Evolutionary conservation across 768 basidiomycete species (phyloP), one percentile per base, ranked within the genome.

Genomic region (Dioszegia hungarica): DNA sequence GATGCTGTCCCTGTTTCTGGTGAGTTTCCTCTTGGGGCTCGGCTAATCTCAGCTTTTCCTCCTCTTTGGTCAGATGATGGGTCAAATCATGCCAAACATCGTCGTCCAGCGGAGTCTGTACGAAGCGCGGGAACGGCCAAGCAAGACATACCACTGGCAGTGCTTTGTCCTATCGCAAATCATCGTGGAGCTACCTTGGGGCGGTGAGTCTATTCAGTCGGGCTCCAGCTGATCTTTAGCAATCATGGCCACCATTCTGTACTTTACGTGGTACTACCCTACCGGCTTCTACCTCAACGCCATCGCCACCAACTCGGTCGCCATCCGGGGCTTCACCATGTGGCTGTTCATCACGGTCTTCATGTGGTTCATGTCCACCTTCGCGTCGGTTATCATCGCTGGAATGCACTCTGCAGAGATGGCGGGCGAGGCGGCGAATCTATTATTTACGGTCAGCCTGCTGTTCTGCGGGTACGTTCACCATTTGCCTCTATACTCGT

Each of bases 221-320:
- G 20, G 51, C 29, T n/a, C n/a, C n/a, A n/a, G 6, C 39, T 33
- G 17, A 48, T 17, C 15, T 20, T 10, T 50, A 60, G 56, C 68
- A 15, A 60, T 72, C 12, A 64, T 72, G 44, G 74, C 65, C 2
- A 61, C 68, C 0, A 27, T 75, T 37, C 62, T 75, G 47, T 75
- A 62, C 70, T 70, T 76, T 63, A 64, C 59, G 46, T 75, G 70
- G 64, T 78, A 76, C 67, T 78, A 77, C 66, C 77, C 78, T 17
- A 66, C 76, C 50, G 76, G 74, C 0, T 63, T 79, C 20, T 78
- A 79, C 66, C 61, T 67, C 19, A 80, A 80, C 60, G 79, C 79
- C 15, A 67, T 61, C 27, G 64, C 66, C 9, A 75, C 75, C 12
- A 62, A 68, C 54, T 62, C 77, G 2, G 74, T 79, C 3, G 54